Evolutionary conservation across 176 grass and related monocot species (phyloP).

Genomic region (barley (Hordeum vulgare)): DNA sequence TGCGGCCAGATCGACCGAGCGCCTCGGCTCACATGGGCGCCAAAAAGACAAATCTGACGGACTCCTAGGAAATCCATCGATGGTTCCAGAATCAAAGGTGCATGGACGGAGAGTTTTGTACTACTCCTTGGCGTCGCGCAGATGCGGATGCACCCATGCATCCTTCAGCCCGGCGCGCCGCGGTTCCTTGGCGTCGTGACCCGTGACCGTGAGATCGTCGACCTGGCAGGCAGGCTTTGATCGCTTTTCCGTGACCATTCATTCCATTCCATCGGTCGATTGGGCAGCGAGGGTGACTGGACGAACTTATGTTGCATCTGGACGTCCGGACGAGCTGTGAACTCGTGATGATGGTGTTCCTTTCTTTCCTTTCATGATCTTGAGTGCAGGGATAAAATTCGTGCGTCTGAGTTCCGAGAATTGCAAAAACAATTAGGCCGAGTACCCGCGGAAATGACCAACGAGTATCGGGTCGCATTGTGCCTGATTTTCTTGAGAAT

Average conservation of each 20-base stretch:
- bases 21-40: conserved; percentile 26
- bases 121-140: background rate
- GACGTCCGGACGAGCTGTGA: background rate
- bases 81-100: background rate
- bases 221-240: background rate
- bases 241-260: conserved; percentile 11
- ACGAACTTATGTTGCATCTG: conserved; percentile 2
- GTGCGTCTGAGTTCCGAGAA: background rate
- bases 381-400: background rate
- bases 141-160: background rate
- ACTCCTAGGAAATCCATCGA: background rate
- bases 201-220: background rate
- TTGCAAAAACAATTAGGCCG: too few relatives aligned
- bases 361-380: background rate
- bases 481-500: too few relatives aligned
- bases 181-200: background rate
- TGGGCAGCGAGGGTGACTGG: background rate
- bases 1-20: conserved; percentile 25
- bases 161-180: background rate
- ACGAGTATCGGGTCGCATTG: too few relatives aligned
- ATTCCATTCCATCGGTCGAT: background rate
- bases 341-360: background rate
- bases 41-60: conserved; percentile 9
- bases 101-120: background rate
- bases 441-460: too few relatives aligned